Conservation (phyloP, 371 early-diverging fungal species). For the Chytridium lagenaria region DNA sequence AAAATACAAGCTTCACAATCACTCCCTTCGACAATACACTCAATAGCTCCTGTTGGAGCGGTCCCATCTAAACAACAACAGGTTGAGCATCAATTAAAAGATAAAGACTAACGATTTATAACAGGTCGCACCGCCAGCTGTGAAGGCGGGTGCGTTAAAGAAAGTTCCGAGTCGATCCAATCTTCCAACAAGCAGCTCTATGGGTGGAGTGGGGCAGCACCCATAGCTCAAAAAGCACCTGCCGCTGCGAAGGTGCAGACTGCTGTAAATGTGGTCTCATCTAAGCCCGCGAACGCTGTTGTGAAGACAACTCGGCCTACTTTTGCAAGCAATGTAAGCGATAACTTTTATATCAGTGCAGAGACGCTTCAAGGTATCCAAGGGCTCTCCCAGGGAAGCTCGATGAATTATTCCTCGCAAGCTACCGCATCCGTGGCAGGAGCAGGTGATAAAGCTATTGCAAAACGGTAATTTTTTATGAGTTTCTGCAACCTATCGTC, state of each 20-base stretch:
- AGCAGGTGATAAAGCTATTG: too few species aligned
- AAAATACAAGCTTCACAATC: not conserved
- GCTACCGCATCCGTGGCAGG: too few species aligned
- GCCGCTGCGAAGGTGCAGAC: not conserved
- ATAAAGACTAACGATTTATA: too few species aligned
- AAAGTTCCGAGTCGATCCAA: not conserved
- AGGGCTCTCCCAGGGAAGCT: too few species aligned
- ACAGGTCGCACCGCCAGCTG: not conserved
- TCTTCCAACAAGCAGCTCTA: slow-evolving; percentile 1
- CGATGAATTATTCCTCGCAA: too few species aligned
- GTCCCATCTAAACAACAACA: not conserved
- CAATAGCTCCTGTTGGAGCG: not conserved
- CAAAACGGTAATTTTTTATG: too few species aligned
- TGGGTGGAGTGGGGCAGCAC: not conserved
- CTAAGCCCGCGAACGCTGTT: not conserved
- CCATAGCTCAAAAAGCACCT: not conserved
- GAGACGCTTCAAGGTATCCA: not conserved
- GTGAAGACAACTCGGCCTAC: not conserved
- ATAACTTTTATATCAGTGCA: not conserved
- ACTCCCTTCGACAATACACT: not conserved
- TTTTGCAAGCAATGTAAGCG: too few species aligned
- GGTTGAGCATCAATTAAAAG: too few species aligned
- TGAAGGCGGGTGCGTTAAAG: not conserved
- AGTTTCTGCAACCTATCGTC: too few species aligned
- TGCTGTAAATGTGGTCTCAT: not conserved